phyloP scores from a whole-genome alignment of 441 rosid species.

The Caryocar brasiliense region DNA sequence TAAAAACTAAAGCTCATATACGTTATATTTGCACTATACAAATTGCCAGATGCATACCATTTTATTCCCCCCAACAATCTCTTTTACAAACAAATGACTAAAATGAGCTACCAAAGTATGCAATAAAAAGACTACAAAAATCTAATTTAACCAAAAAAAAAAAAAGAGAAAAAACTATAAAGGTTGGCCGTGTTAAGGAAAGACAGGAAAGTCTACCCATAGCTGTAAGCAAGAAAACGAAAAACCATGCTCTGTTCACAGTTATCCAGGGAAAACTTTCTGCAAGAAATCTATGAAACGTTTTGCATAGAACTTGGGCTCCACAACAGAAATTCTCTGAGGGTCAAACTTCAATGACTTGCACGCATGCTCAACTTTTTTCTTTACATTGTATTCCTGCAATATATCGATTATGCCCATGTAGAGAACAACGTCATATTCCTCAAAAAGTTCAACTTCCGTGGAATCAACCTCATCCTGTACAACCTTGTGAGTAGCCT shows the following conservation, averaged over 20 bases:
- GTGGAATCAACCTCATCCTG: conserved; percentile 31
- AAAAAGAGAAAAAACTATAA: not conserved
- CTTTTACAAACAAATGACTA: too few relatives aligned
- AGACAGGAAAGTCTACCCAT: too few relatives aligned
- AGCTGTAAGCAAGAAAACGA: not conserved
- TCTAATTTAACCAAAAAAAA: not conserved
- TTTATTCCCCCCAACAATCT: too few relatives aligned
- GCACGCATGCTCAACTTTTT: conserved; percentile 57
- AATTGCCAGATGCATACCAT: too few relatives aligned
- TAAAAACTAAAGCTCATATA: too few relatives aligned
- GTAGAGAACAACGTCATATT: conserved; percentile 85
- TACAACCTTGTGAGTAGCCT: conserved; percentile 52
- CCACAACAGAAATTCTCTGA: conserved; percentile 52
- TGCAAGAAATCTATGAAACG: conserved; percentile 65
- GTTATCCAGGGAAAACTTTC: conserved; percentile 51
- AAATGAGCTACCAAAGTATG: too few relatives aligned
- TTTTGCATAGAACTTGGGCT: conserved; percentile 60
- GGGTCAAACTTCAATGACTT: conserved; percentile 67
- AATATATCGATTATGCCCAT: conserved; percentile 87
- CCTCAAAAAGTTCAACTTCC: conserved; percentile 64
- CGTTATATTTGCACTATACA: too few relatives aligned
- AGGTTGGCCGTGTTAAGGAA: too few relatives aligned
- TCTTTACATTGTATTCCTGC: conserved; percentile 72
- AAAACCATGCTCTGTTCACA: conserved; percentile 3
- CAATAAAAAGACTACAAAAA: too few relatives aligned